Evolutionary conservation across 2,329 filamentous ascomycete species (phyloP).

Genomic region (Rhynchosporium secalis): DNA sequence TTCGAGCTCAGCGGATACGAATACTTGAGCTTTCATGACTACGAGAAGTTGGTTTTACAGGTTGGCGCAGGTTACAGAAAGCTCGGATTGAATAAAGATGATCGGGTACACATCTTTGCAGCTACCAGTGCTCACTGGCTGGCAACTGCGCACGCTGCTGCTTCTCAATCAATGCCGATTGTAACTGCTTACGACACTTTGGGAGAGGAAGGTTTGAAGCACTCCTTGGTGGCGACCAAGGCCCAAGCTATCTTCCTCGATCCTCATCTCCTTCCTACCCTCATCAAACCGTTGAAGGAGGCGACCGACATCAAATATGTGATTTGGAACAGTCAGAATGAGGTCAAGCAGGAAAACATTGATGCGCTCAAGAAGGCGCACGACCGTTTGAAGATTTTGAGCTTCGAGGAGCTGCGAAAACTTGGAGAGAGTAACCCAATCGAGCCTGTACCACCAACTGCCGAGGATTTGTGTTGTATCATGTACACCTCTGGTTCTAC

Average conservation of each 20-base stretch:
- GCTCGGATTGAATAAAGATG: constrained; percentile 67
- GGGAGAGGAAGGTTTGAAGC: constrained; percentile 78
- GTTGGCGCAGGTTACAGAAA: constrained; percentile 71
- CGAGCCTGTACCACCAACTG: constrained; percentile 68
- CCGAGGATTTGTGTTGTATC: constrained; percentile 79
- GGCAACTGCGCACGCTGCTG: constrained; percentile 72
- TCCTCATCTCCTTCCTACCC: constrained; percentile 68
- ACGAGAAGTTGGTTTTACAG: constrained; percentile 67
- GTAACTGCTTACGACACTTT: constrained; percentile 96
- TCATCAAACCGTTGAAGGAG: constrained; percentile 56
- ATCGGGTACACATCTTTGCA: constrained; percentile 77
- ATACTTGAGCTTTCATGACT: constrained; percentile 76
- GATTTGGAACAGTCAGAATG: constrained; percentile 61
- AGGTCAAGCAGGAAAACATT: constrained; percentile 51
- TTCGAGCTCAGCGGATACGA: constrained; percentile 80
- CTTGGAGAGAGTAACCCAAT: constrained; percentile 61
- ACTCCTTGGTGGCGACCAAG: constrained; percentile 80
- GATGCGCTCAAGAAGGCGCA: constrained; percentile 57
- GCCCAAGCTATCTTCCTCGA: constrained; percentile 86
- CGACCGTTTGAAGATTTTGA: constrained; percentile 53
- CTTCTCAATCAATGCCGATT: constrained; percentile 85
- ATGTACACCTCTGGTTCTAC: constrained; percentile 90
- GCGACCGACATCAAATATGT: constrained; percentile 57
- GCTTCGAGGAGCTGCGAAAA: constrained; percentile 54
- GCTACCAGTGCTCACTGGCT: constrained; percentile 76